phyloP scores from a whole-genome alignment of 2,329 filamentous ascomycete species.

The Monosporascus sp. region DNA sequence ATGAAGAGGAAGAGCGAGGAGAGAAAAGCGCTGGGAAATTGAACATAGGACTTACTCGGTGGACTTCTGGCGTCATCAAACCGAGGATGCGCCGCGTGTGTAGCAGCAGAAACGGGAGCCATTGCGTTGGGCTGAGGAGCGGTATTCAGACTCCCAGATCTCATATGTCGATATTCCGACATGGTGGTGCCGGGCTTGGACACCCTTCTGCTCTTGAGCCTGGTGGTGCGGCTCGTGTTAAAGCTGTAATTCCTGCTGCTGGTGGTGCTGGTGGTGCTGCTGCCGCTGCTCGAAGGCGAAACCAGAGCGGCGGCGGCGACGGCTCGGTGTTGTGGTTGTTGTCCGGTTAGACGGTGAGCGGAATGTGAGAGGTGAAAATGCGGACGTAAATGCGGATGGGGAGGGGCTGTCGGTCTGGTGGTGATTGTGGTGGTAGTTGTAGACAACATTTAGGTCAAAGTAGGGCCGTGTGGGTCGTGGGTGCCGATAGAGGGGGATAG shows the following conservation, averaged over 20 bases:
- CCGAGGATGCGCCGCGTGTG: constrained; percentile 31
- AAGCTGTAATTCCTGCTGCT: background rate
- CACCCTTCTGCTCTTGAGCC: background rate
- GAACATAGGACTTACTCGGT: constrained; percentile 47
- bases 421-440: background rate
- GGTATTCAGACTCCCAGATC: constrained; percentile 54
- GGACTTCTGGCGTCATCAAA: constrained; percentile 60
- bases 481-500: too few relatives aligned
- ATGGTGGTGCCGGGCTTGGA: constrained; percentile 24
- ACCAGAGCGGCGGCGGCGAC: too few relatives aligned
- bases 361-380: background rate
- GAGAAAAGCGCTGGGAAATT: constrained; percentile 4
- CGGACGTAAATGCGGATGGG: background rate
- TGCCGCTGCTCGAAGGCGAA: too few relatives aligned
- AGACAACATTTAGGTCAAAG: background rate
- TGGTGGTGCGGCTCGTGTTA: background rate
- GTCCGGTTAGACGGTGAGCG: background rate
- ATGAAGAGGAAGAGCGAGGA: background rate
- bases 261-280: background rate
- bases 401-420: background rate
- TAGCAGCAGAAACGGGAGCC: constrained; percentile 30
- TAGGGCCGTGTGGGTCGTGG: too few relatives aligned
- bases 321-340: too few relatives aligned
- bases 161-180: constrained; percentile 52
- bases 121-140: constrained; percentile 31